Evolutionary conservation across 305 asterid genomes (phyloP).

Genomic region (Fraxinus baroniana): DNA sequence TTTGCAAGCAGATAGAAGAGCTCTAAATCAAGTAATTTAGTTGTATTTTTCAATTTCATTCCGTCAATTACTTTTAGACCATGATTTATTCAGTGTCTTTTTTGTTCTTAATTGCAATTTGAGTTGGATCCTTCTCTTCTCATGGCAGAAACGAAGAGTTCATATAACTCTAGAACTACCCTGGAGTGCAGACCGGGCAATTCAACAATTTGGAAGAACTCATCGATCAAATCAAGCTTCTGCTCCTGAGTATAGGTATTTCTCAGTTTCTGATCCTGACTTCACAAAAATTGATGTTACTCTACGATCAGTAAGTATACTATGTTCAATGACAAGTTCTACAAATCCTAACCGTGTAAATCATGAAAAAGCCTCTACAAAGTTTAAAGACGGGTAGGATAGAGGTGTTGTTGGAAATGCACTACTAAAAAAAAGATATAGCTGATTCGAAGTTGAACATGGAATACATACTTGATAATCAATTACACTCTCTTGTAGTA

Average conservation of each 20-base stretch:
- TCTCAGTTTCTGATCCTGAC: slow-evolving; percentile 24
- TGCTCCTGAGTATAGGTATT: slow-evolving; percentile 93
- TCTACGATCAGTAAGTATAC: background rate
- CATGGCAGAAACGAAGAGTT: slow-evolving; percentile 87
- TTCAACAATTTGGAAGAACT: slow-evolving; percentile 99
- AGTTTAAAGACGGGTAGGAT: slow-evolving; percentile 6
- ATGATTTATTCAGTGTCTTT: slow-evolving; percentile 19
- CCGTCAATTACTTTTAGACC: slow-evolving; percentile 8
- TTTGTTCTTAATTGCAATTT: slow-evolving; percentile 22
- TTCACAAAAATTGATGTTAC: slow-evolving; percentile 1
- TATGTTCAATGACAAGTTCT: background rate
- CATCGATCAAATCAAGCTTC: slow-evolving; percentile 98
- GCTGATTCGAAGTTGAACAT: background rate
- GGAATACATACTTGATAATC: background rate
- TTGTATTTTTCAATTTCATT: slow-evolving; percentile 1
- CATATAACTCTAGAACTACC: slow-evolving; percentile 95
- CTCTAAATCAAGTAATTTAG: slow-evolving; percentile 76
- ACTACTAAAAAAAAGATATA: background rate
- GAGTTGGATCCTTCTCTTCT: slow-evolving; percentile 30
- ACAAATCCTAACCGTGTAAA: background rate
- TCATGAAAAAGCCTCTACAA: slow-evolving; percentile 5
- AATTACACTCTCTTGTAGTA: background rate
- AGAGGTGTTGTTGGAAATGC: background rate
- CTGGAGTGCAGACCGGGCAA: slow-evolving; percentile 99
- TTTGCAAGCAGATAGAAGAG: slow-evolving; percentile 98